Conservation (phyloP, 1,284 basidiomycete species). For the Malassezia brasiliensis region DNA sequence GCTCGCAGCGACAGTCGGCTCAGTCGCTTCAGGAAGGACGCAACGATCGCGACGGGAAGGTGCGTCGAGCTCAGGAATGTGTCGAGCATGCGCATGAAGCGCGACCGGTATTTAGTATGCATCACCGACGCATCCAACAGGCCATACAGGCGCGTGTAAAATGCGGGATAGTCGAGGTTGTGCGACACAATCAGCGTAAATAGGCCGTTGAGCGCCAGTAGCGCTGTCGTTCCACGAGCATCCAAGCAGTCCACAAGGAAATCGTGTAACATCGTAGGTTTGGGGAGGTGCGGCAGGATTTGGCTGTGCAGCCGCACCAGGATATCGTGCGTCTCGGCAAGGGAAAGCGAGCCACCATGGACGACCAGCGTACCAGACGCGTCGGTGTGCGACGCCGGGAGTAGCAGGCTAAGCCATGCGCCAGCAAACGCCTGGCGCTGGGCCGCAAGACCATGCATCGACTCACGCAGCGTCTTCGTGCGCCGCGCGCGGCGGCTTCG, state of each 20-base stretch:
- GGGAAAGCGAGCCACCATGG: constrained; percentile 50
- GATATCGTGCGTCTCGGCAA: constrained; percentile 56
- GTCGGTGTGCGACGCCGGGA: constrained; percentile 47
- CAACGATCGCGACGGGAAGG: constrained; percentile 74
- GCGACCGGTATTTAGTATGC: constrained; percentile 80
- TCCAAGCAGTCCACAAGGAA: constrained; percentile 80
- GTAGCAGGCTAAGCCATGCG: constrained; percentile 65
- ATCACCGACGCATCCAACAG: constrained; percentile 67
- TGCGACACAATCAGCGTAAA: constrained; percentile 86
- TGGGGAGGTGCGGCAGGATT: constrained; percentile 71
- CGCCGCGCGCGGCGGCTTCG: constrained; percentile 19
- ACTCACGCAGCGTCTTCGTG: constrained; percentile 22
- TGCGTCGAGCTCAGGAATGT: constrained; percentile 85
- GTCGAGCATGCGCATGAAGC: constrained; percentile 88
- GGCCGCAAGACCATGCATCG: constrained; percentile 60
- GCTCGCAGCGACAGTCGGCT: constrained; percentile 72
- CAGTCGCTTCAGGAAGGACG: constrained; percentile 86
- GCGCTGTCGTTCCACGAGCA: constrained; percentile 62
- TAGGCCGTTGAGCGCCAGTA: constrained; percentile 81
- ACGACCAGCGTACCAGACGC: constrained; percentile 6
- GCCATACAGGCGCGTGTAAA: constrained; percentile 85
- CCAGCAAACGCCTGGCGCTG: constrained; percentile 69
- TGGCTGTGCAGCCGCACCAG: constrained; percentile 72
- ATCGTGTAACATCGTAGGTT: constrained; percentile 71
- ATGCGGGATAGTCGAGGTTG: constrained; percentile 89